Percentiles rank a stretch among this genome's conserved stretches.
Conservation (phyloP, 805 yeast genomes). For the Lachancea meyersii region DNA sequence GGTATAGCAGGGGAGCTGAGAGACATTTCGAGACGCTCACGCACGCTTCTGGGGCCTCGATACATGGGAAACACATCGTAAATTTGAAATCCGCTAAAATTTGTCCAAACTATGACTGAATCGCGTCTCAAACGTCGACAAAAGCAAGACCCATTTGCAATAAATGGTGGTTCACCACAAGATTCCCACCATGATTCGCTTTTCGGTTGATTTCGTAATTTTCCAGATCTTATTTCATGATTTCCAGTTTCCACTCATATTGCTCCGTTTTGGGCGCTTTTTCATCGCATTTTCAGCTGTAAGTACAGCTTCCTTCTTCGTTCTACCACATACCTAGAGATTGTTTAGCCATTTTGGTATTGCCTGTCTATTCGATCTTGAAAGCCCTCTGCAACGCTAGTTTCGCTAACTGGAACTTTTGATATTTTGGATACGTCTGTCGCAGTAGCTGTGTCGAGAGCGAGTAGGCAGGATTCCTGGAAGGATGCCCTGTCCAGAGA, state of each 20-base stretch:
- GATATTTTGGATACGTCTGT: conserved; percentile 2
- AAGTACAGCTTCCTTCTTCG: background rate
- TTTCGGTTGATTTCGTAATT: no score
- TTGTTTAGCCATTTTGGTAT: conserved; percentile 42
- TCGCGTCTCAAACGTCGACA: no score
- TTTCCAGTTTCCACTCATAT: background rate
- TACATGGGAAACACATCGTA: no score
- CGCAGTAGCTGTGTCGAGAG: background rate
- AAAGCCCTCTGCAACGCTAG: conserved; percentile 7
- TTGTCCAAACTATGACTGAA: no score
- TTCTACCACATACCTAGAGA: conserved; percentile 38
- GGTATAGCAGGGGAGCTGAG: no score
- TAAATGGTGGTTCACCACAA: background rate
- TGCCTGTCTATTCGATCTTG: conserved; percentile 8
- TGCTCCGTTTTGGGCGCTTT: background rate
- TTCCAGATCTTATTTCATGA: no score
- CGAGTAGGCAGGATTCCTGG: background rate
- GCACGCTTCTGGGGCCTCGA: no score
- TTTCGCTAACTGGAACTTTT: conserved; percentile 7
- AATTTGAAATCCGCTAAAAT: no score
- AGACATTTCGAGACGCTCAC: no score
- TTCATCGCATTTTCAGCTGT: background rate
- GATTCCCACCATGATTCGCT: background rate
- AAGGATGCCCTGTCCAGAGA: background rate
- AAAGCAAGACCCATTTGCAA: no score